phyloP scores from a whole-genome alignment of 1,284 basidiomycete species.

The Irpex lacteus region DNA sequence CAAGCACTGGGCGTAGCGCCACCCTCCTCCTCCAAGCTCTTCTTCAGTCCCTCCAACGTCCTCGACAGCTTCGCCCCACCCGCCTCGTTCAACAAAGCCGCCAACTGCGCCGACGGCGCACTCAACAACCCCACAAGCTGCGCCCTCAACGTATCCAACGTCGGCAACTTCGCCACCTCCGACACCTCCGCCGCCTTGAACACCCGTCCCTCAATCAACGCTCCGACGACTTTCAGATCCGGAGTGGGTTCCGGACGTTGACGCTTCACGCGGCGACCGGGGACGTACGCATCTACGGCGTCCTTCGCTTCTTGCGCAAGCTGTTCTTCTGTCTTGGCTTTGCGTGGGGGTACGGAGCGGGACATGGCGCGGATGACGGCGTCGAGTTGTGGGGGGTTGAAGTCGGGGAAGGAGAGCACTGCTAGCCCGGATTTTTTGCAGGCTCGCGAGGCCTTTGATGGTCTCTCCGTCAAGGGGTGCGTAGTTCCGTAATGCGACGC shows the following conservation, averaged over 20 bases:
- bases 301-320: conserved; percentile 43
- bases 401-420: conserved; percentile 60
- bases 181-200: conserved; percentile 56
- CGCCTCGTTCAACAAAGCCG: conserved; percentile 67
- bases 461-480: conserved; percentile 46
- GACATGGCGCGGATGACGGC: conserved; percentile 68
- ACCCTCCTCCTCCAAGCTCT: conserved; percentile 59
- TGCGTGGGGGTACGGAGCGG: conserved; percentile 58
- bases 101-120: conserved; percentile 67
- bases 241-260: conserved; percentile 51
- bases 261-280: conserved; percentile 63
- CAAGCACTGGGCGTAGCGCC: conserved; percentile 2
- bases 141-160: conserved; percentile 65
- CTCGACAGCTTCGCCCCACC: conserved; percentile 71
- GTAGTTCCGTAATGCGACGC: conserved; percentile 64
- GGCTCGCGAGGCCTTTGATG: conserved; percentile 48
- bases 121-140: conserved; percentile 77
- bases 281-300: conserved; percentile 47
- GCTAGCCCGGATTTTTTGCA: conserved; percentile 59
- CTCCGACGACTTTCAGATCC: conserved; percentile 69
- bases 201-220: conserved; percentile 70
- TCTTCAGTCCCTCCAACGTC: conserved; percentile 76
- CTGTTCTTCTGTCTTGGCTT: conserved; percentile 50
- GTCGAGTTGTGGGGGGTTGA: conserved; percentile 71
- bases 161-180: conserved; percentile 65